Evolutionary conservation across 768 basidiomycete species (phyloP), one percentile per base, ranked within the genome.

Genomic region (Collybia sordida): DNA sequence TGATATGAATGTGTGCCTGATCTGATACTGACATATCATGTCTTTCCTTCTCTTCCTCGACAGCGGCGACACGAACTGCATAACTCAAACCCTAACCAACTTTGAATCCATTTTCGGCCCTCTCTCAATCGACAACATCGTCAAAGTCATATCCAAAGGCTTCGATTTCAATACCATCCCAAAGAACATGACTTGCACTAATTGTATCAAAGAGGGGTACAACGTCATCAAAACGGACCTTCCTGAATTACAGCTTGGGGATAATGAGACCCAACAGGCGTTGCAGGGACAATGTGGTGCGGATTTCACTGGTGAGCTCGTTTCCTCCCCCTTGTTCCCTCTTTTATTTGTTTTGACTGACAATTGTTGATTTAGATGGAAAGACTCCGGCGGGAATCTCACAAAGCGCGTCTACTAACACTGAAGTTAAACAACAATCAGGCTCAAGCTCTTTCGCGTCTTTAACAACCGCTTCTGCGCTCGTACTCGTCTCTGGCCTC

Each of bases 191-290:
- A 67, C 72, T 9, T 85, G 83, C 68, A 71, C 80, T 24, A 64
- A 77, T 59, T 85, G 83, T 55, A 48, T 72, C 47, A 81, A 86
- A 61, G 75, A 70, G 22, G 68, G 70, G 1, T 85, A 78, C 63
- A 79, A 73, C 35, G 61, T 79, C 38, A 50, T 73, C 17, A 62
- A 59, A 17, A 25, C 65, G 7, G 62, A 69, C 19, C 61, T 69
- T 31, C 78, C 83, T 1, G 52, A 55, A n/a, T n/a, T n/a, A n/a
- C n/a, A n/a, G 14, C 22, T 76, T 4, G 50, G 68, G 11, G 49
- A 68, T 7, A 40, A 57, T 35, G 47, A 62, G 0, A 59, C 64
- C 15, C 47, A 71, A 4, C 44, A 22, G 21, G 39, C 58, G 1
- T 3, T 77, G 3, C 65, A 73, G 46, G 39, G 50, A 0, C 58